Evolutionary conservation across 768 basidiomycete species (phyloP).

Genomic region (Brasilioporus rufonigricans): DNA sequence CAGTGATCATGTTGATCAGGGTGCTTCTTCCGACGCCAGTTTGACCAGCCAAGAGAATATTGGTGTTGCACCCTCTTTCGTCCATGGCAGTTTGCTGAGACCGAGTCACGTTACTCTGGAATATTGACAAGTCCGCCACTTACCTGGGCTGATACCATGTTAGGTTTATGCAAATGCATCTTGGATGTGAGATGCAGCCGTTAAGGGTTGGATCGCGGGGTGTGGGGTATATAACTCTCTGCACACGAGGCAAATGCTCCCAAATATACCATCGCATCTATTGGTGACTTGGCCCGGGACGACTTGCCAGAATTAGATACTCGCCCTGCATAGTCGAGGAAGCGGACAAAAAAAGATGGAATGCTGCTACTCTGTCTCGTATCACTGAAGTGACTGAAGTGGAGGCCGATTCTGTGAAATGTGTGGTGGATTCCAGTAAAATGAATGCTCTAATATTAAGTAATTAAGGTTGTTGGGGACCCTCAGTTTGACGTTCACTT

Average conservation of each 20-base stretch:
- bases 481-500: too few species aligned
- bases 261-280: constrained; percentile 13
- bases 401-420: too few species aligned
- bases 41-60: constrained; percentile 26
- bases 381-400: too few species aligned
- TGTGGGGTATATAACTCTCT: constrained; percentile 5
- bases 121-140: not conserved
- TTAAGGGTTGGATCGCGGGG: not conserved
- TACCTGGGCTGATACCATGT: not conserved
- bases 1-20: constrained; percentile 27
- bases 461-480: too few species aligned
- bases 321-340: not conserved
- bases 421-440: too few species aligned
- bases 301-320: not conserved
- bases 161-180: not conserved
- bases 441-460: too few species aligned
- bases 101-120: not conserved
- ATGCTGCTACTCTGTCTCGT: too few species aligned
- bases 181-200: not conserved
- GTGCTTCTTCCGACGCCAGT: constrained; percentile 30
- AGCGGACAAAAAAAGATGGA: too few species aligned
- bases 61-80: not conserved
- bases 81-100: not conserved
- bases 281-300: not conserved
- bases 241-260: constrained; percentile 22